Evolutionary conservation across 2,329 filamentous ascomycete genomes (phyloP), one percentile per base, ranked within the genome.

Genomic region (Daldinia sp.): DNA sequence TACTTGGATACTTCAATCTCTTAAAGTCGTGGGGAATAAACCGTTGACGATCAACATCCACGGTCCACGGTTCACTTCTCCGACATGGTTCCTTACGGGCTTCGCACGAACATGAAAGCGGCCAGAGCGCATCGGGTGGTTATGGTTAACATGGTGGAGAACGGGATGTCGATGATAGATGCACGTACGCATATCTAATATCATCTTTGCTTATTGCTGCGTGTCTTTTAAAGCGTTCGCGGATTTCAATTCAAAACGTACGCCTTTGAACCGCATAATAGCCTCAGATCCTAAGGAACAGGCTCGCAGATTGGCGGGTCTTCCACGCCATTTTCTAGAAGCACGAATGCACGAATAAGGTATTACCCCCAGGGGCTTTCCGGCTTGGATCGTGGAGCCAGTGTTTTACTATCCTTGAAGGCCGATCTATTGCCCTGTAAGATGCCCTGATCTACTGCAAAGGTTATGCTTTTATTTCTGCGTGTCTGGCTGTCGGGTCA

Each of bases 311-410:
- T 59, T 57, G 41, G 56, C 51, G 32, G 35, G 56, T 49, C 60
- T 68, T 68, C 57, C 55, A 54, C 37, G 34, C 27, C 52, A 29
- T 48, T 35, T 67, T 68, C 65, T 66, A 65, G 65, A 68, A 68
- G 53, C 53, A 41, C 13, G 10, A 21, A 17, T 66, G 30, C 61
- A n/a, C n/a, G n/a, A 23, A 53, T 47, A 41, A 21, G 19, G 21
- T 39, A 37, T 27, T 43, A 47, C 15, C 34, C 47, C 29, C 51
- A 48, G 53, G 65, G 58, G 58, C 25, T n/a, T 37, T 60, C 48
- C 53, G 37, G 35, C 58, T 41, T 49, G 30, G 58, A 58, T 61
- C 61, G 59, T 49, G 49, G 64, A 58, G 56, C 51, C 48, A 34
- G 47, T 53, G 59, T 68, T 68, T 66, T 66, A 63, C 10, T 29